These are phyloP conservation scores for Oldenlandia corymbosa DNA, from an alignment of 257 asterid genomes.

Conservation along the genomic window DNA sequence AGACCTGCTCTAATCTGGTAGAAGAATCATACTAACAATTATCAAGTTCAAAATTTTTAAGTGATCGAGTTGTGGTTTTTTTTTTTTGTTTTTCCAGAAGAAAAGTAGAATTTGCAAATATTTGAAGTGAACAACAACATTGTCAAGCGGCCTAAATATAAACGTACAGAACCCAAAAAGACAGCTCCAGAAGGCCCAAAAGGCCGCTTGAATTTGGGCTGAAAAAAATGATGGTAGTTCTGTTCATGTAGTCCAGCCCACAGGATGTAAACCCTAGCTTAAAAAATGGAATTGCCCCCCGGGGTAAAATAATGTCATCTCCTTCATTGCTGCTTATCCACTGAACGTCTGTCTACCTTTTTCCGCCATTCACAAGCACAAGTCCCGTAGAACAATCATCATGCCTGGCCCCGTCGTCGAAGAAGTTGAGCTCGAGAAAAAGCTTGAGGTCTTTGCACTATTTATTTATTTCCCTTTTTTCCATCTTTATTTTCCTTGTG, in stretches of 20 bases:
- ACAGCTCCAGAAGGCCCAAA: no score
- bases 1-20: no score
- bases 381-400: slow-evolving; percentile 17
- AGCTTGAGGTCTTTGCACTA: slow-evolving; percentile 35
- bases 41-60: no score
- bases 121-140: no score
- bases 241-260: slow-evolving; percentile 15
- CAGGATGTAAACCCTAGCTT: slow-evolving; percentile 10
- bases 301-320: no score
- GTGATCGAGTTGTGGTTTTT: no score
- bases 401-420: slow-evolving; percentile 85
- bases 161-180: no score
- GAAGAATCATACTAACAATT: no score
- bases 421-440: slow-evolving; percentile 43
- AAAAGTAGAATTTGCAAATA: no score
- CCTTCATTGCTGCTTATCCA: neutral
- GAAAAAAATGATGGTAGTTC: neutral
- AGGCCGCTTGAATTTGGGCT: neutral
- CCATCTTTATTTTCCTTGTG: no score
- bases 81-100: no score
- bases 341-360: neutral
- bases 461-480: neutral
- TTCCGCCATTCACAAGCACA: neutral
- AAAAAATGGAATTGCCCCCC: neutral
- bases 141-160: no score